These are phyloP conservation scores for Penstemon davidsonii DNA, from an alignment of 257 asterid genomes.

Conservation along the genomic window DNA sequence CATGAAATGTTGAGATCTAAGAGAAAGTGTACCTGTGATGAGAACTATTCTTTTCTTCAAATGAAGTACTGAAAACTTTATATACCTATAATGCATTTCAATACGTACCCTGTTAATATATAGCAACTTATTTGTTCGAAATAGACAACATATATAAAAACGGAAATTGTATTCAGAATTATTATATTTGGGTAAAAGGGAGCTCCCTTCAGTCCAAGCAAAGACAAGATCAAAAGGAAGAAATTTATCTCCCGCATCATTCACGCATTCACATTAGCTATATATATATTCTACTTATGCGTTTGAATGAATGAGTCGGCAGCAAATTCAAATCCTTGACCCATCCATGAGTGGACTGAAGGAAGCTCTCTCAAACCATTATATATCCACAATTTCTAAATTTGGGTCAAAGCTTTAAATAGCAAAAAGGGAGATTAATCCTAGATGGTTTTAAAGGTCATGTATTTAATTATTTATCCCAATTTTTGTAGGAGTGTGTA, in stretches of 20 bases:
- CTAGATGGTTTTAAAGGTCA: too few species aligned
- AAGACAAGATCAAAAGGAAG: conserved; percentile 45
- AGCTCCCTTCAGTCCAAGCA: conserved; percentile 98
- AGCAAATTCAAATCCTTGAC: conserved; percentile 56
- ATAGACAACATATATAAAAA: too few species aligned
- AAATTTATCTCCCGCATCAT: conserved; percentile 79
- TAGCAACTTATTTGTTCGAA: too few species aligned
- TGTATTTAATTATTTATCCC: too few species aligned
- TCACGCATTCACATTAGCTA: conserved; percentile 60
- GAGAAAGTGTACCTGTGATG: too few species aligned
- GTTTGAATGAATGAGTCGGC: conserved; percentile 77
- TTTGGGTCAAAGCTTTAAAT: too few species aligned
- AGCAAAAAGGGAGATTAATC: too few species aligned
- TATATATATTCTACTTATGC: conserved; percentile 23
- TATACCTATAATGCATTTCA: not conserved
- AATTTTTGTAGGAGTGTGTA: too few species aligned
- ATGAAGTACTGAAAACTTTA: not conserved
- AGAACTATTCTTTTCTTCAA: too few species aligned
- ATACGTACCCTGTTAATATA: too few species aligned
- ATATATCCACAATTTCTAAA: not conserved
- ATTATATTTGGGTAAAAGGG: conserved; percentile 2
- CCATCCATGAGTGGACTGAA: conserved; percentile 68
- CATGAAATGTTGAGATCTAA: too few species aligned
- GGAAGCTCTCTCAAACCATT: conserved; percentile 49
- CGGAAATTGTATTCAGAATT: too few species aligned